Percentiles rank a stretch among this genome's conserved stretches.
Evolutionary conservation across 106 monocot species (phyloP).

Genomic region (Dioscorea zingiberensis): DNA sequence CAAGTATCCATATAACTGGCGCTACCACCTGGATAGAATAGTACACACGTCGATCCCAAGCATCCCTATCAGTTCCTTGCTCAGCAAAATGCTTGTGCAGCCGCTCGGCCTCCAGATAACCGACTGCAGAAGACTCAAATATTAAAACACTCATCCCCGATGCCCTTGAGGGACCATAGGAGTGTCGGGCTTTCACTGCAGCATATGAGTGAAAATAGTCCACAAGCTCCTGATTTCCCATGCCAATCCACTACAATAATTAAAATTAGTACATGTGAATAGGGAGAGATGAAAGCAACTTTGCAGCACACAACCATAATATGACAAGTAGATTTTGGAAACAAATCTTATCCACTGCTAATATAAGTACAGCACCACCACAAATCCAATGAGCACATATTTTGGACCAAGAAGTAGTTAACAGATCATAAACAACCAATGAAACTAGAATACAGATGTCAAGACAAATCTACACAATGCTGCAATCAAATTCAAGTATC

Average conservation of each 20-base stretch:
- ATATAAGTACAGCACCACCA: too few relatives aligned
- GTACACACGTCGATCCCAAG: constrained; percentile 52
- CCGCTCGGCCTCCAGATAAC: constrained; percentile 86
- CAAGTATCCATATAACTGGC: constrained; percentile 89
- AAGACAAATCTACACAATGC: too few relatives aligned
- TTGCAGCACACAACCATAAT: too few relatives aligned
- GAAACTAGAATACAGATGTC: too few relatives aligned
- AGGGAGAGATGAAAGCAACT: too few relatives aligned
- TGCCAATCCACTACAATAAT: constrained; percentile 68
- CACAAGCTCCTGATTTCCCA: constrained; percentile 93
- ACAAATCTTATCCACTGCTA: too few relatives aligned
- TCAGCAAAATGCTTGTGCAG: constrained; percentile 72
- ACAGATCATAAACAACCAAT: too few relatives aligned
- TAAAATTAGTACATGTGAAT: too few relatives aligned
- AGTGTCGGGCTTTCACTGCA: constrained; percentile 70
- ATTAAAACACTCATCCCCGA: constrained; percentile 87
- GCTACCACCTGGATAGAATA: constrained; percentile 73
- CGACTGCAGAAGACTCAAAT: constrained; percentile 67
- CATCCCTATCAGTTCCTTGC: constrained; percentile 58
- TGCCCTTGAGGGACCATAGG: constrained; percentile 93
- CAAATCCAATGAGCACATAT: too few relatives aligned
- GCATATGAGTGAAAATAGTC: constrained; percentile 78
- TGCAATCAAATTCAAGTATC: not conserved
- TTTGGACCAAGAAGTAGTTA: too few relatives aligned
- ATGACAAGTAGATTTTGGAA: too few relatives aligned